Percentiles rank a stretch among this genome's conserved stretches.
Evolutionary conservation across 2,329 filamentous ascomycete species (phyloP).

Genomic region (Alternaria atra): DNA sequence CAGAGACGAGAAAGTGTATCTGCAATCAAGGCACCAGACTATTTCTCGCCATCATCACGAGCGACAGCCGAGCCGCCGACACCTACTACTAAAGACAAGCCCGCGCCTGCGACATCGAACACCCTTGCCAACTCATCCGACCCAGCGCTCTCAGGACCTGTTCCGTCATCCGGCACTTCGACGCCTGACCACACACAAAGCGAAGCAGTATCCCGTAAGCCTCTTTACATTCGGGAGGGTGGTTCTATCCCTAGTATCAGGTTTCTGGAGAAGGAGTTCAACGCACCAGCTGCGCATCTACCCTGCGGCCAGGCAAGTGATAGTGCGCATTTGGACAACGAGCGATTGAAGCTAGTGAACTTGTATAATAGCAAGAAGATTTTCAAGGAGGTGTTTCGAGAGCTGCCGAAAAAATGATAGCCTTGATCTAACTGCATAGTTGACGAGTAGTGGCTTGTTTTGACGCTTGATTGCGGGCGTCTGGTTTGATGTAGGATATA

Average conservation of each 20-base stretch:
- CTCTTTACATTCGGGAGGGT: constrained; percentile 93
- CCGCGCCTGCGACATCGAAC: constrained; percentile 59
- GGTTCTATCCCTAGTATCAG: constrained; percentile 94
- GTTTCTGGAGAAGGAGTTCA: constrained; percentile 93
- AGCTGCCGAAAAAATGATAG: constrained; percentile 54
- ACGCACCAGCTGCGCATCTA: constrained; percentile 87
- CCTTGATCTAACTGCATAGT: no score
- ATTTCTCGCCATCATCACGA: constrained; percentile 22
- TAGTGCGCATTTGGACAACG: constrained; percentile 92
- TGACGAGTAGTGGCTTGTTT: neutral
- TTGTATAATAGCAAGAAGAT: constrained; percentile 92
- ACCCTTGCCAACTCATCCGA: constrained; percentile 57
- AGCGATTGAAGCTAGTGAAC: constrained; percentile 87
- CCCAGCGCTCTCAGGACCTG: constrained; percentile 18
- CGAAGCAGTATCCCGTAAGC: constrained; percentile 58
- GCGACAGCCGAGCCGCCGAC: constrained; percentile 9
- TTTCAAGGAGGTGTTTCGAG: constrained; percentile 83
- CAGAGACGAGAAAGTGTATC: constrained; percentile 31
- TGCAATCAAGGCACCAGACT: constrained; percentile 24
- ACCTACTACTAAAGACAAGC: constrained; percentile 21
- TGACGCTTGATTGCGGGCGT: neutral
- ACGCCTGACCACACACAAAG: neutral
- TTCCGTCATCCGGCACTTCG: constrained; percentile 8
- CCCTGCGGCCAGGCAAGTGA: constrained; percentile 96
- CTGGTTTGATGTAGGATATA: neutral